These are phyloP conservation scores for Paramecium pentaurelia DNA, from an alignment of 73 alveolate species.

Conservation along the genomic window DNA sequence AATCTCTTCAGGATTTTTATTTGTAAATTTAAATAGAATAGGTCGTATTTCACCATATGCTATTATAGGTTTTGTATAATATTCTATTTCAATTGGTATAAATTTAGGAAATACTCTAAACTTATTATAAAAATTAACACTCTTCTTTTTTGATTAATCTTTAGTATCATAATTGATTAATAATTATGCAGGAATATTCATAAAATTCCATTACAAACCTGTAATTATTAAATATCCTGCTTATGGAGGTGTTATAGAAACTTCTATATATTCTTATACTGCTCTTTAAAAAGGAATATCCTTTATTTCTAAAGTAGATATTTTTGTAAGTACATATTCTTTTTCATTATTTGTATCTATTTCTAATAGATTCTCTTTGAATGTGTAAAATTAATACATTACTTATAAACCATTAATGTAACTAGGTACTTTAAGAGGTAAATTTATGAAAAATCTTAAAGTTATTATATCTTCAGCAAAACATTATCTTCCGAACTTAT, in stretches of 20 bases:
- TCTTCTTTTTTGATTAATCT: constrained; percentile 11
- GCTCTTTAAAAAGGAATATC: neutral
- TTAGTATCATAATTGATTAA: neutral
- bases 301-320: neutral
- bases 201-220: neutral
- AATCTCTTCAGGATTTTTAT: neutral
- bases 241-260: neutral
- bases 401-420: neutral
- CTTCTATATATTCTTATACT: constrained; percentile 6
- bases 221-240: constrained; percentile 2
- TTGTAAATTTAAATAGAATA: constrained; percentile 5
- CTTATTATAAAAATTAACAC: constrained; percentile 37
- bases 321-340: neutral
- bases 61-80: neutral
- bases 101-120: constrained; percentile 36
- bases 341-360: neutral
- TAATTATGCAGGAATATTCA: neutral
- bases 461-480: neutral
- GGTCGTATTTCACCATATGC: constrained; percentile 45
- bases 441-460: neutral
- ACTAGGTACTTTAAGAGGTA: constrained; percentile 19
- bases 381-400: neutral
- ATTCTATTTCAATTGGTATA: neutral
- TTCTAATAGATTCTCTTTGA: neutral
- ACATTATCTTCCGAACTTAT: constrained; percentile 15